A percentile compares a stretch with the other conserved stretches of the same genome.
Conservation (phyloP, 2,329 filamentous ascomycete species). For the Botrytis squamosa region DNA sequence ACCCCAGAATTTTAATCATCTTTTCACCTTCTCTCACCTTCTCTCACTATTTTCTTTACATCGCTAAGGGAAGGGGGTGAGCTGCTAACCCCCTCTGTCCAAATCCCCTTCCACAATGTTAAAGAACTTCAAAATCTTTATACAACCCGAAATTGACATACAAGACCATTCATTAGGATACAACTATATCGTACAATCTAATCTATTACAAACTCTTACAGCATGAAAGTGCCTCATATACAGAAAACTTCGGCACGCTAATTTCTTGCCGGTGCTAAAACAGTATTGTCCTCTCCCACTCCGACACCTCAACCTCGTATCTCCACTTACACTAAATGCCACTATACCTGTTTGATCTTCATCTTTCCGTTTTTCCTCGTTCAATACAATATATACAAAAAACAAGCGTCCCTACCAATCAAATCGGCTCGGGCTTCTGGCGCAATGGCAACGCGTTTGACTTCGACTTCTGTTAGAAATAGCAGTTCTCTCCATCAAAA, state of each 20-base stretch:
- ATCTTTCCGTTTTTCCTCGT: background rate
- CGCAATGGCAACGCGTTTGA: conserved; percentile 19
- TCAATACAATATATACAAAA: fast-evolving
- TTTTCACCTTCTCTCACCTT: background rate
- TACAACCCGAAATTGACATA: background rate
- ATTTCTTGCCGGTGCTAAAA: background rate
- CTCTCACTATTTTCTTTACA: background rate
- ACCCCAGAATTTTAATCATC: background rate
- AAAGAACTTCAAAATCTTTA: background rate
- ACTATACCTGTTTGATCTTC: background rate
- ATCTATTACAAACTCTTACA: background rate
- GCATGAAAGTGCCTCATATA: background rate
- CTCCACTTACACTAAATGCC: background rate
- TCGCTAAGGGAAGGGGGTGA: background rate
- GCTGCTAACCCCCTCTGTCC: background rate
- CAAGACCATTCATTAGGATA: background rate
- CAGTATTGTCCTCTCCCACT: background rate
- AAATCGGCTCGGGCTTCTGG: background rate
- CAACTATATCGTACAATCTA: background rate
- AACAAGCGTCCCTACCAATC: fast-evolving
- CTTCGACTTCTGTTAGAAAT: conserved; percentile 9
- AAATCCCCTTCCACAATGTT: background rate
- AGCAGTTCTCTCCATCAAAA: conserved; percentile 2
- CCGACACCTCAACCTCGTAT: background rate
- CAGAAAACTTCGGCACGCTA: background rate